Conservation (phyloP, 2,329 filamentous ascomycete species). For the Diaporthe nobilis region DNA sequence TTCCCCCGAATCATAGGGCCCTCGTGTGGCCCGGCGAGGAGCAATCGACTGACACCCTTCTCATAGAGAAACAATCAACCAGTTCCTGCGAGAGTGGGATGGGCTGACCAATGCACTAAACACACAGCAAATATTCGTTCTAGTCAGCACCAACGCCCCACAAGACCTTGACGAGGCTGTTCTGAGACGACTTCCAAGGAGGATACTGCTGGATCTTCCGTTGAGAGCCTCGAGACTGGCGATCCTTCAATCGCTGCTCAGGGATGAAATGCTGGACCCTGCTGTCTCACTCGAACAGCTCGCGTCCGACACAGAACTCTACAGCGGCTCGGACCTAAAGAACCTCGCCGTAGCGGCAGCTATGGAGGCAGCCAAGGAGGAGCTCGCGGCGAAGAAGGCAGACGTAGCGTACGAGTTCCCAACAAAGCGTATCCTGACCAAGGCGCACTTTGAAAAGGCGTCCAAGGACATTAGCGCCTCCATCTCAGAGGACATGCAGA, state of each 20-base stretch:
- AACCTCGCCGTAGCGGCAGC: constrained; percentile 86
- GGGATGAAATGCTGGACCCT: constrained; percentile 73
- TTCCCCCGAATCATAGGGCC: not conserved
- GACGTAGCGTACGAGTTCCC: constrained; percentile 72
- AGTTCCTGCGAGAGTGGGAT: constrained; percentile 97
- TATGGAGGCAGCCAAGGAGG: constrained; percentile 83
- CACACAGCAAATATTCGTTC: constrained; percentile 86
- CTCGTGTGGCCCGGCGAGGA: not conserved
- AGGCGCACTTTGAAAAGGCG: constrained; percentile 86
- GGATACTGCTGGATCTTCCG: constrained; percentile 81
- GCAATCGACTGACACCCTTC: not conserved
- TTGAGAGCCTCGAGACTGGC: constrained; percentile 70
- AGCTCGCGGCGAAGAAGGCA: constrained; percentile 61
- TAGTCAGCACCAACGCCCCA: constrained; percentile 96
- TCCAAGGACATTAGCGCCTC: constrained; percentile 91
- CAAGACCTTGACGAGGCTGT: constrained; percentile 95
- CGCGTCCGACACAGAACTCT: constrained; percentile 78
- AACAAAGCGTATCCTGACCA: constrained; percentile 74
- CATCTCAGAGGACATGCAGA: constrained; percentile 94
- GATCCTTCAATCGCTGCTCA: constrained; percentile 79
- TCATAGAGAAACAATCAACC: constrained; percentile 84
- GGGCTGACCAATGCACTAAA: constrained; percentile 77
- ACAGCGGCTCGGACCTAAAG: constrained; percentile 88
- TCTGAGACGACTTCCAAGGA: constrained; percentile 80
- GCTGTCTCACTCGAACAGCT: constrained; percentile 74